Evolutionary conservation across 2,329 filamentous ascomycete genomes (phyloP).

Genomic region (Arthrobotrys pseudoclavata): DNA sequence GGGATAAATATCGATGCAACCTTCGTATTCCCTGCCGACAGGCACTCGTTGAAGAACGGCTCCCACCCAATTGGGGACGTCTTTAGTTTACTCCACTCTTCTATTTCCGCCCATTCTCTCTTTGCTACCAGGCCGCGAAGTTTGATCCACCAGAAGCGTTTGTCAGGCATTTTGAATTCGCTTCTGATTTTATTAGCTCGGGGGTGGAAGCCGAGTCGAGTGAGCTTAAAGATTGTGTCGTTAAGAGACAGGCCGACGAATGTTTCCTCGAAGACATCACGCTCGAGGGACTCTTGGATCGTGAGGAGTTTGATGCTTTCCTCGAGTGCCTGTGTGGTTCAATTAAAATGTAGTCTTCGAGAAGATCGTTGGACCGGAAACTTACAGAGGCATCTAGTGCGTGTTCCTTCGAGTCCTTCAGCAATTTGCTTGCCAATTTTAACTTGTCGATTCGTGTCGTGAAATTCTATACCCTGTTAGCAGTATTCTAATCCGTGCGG

Average conservation of each 20-base stretch:
- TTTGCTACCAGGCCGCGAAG: slow-evolving; percentile 89
- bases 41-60: slow-evolving; percentile 91
- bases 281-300: slow-evolving; percentile 88
- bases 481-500: neutral
- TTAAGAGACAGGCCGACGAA: slow-evolving; percentile 90
- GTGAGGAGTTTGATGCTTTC: slow-evolving; percentile 84
- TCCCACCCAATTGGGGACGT: slow-evolving; percentile 98
- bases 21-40: slow-evolving; percentile 90
- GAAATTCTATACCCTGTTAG: slow-evolving; percentile 59
- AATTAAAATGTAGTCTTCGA: slow-evolving; percentile 70
- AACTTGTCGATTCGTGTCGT: slow-evolving; percentile 78
- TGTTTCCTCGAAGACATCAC: slow-evolving; percentile 78
- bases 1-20: slow-evolving; percentile 86
- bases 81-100: slow-evolving; percentile 80
- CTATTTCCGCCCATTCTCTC: slow-evolving; percentile 91
- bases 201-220: slow-evolving; percentile 83
- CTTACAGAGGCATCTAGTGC: slow-evolving; percentile 61
- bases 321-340: slow-evolving; percentile 75
- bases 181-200: slow-evolving; percentile 87
- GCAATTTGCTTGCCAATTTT: slow-evolving; percentile 83
- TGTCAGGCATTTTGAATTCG: slow-evolving; percentile 94
- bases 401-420: slow-evolving; percentile 83
- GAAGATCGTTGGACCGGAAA: neutral
- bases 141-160: slow-evolving; percentile 87
- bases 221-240: slow-evolving; percentile 90